Percentiles rank a stretch among this genome's conserved stretches.
Evolutionary conservation across 257 asterid species (phyloP).

Genomic region (Gentiana straminea): DNA sequence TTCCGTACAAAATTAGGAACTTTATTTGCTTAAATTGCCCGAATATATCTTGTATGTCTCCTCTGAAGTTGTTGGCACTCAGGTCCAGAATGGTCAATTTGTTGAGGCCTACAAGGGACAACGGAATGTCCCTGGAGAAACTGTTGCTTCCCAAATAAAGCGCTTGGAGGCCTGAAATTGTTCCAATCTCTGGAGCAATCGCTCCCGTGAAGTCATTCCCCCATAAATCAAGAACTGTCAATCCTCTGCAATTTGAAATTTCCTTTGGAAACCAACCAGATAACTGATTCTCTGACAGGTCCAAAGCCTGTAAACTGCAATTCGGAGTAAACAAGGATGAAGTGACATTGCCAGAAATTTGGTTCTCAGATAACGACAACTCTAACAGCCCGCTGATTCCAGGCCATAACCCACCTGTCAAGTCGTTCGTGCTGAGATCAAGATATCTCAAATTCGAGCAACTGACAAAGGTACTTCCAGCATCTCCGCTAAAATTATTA

Average conservation of each 20-base stretch:
- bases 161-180: constrained; percentile 26
- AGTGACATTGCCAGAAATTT: constrained; percentile 31
- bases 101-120: constrained; percentile 29
- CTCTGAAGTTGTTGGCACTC: constrained; percentile 55
- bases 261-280: constrained; percentile 43
- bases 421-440: constrained; percentile 49
- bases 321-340: constrained; percentile 29
- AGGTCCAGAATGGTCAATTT: constrained; percentile 60
- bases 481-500: constrained; percentile 51
- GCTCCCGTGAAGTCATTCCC: constrained; percentile 48
- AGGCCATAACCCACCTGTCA: constrained; percentile 47
- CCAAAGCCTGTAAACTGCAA: constrained; percentile 48
- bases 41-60: constrained; percentile 54
- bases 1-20: constrained; percentile 52
- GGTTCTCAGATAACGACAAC: constrained; percentile 42
- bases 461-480: constrained; percentile 29
- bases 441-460: constrained; percentile 52
- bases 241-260: constrained; percentile 38
- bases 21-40: constrained; percentile 51
- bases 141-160: constrained; percentile 56
- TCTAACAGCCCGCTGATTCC: constrained; percentile 46
- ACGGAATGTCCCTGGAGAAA: constrained; percentile 67
- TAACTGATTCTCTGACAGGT: constrained; percentile 56
- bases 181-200: constrained; percentile 63
- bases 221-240: constrained; percentile 39